Percentiles rank a stretch among this genome's conserved stretches.
phyloP scores from a whole-genome alignment of 1,284 basidiomycete species.

The Tilletiopsis washingtonensis region DNA sequence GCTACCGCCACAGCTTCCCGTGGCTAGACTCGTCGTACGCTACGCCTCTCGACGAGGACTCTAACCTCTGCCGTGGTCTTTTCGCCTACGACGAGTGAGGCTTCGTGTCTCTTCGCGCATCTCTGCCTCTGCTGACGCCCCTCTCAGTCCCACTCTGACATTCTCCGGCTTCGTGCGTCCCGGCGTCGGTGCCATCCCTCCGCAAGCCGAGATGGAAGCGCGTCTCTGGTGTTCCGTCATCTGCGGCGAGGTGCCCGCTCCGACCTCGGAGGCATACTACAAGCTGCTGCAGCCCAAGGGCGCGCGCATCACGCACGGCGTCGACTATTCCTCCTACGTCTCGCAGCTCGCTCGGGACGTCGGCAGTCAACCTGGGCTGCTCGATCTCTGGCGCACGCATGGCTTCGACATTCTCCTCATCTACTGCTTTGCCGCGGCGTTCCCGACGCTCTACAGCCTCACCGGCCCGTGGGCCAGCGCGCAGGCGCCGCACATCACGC shows the following conservation, averaged over 20 bases:
- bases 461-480: constrained; percentile 54
- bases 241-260: constrained; percentile 51
- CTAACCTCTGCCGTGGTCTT: constrained; percentile 57
- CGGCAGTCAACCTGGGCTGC: constrained; percentile 55
- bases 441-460: constrained; percentile 60
- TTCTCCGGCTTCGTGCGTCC: constrained; percentile 58
- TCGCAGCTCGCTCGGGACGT: constrained; percentile 60
- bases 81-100: constrained; percentile 53
- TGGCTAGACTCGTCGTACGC: constrained; percentile 56
- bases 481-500: constrained; percentile 49
- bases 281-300: constrained; percentile 56
- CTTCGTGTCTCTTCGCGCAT: too few relatives aligned
- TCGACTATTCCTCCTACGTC: constrained; percentile 57
- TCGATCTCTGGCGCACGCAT: constrained; percentile 53
- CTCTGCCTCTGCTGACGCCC: too few relatives aligned
- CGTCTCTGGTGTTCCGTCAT: constrained; percentile 59
- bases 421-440: constrained; percentile 60
- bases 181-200: constrained; percentile 60
- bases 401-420: constrained; percentile 56
- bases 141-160: background rate
- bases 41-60: constrained; percentile 53
- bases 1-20: constrained; percentile 52
- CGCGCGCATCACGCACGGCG: constrained; percentile 59
- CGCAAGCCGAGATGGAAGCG: constrained; percentile 60
- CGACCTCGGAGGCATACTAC: constrained; percentile 54